Percentiles rank a stretch among this genome's conserved stretches.
phyloP scores from a whole-genome alignment of 345 rosid genomes.

The Tarenaya hassleriana region DNA sequence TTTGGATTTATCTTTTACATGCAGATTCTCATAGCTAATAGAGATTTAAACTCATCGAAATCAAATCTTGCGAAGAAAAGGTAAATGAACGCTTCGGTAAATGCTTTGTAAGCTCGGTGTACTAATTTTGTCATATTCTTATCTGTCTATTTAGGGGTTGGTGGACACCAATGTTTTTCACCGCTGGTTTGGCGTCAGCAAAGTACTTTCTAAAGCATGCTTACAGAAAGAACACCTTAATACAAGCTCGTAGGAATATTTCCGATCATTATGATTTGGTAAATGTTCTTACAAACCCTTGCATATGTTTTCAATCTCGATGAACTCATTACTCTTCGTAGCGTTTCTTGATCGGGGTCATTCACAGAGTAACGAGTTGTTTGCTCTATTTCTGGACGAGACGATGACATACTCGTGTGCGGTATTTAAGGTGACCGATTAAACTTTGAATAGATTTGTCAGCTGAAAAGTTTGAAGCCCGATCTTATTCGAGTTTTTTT shows the following conservation, averaged over 20 bases:
- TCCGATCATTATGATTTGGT: conserved; percentile 95
- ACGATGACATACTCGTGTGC: conserved; percentile 88
- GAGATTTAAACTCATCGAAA: conserved; percentile 40
- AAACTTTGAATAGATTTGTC: neutral
- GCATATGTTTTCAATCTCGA: neutral
- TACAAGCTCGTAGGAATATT: conserved; percentile 89
- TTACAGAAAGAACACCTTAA: conserved; percentile 66
- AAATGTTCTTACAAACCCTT: conserved; percentile 6
- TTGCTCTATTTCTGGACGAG: conserved; percentile 73
- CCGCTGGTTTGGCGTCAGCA: conserved; percentile 71
- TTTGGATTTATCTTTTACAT: neutral
- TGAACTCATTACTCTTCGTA: neutral
- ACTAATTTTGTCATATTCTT: neutral
- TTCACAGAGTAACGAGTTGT: conserved; percentile 71
- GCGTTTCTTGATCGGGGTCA: too few relatives aligned
- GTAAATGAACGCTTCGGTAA: conserved; percentile 22
- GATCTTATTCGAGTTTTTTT: neutral
- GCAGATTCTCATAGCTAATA: conserved; percentile 72
- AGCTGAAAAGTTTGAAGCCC: neutral
- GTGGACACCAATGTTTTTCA: conserved; percentile 89
- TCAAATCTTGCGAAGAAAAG: conserved; percentile 53
- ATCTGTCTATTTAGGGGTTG: conserved; percentile 58
- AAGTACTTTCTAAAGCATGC: conserved; percentile 70
- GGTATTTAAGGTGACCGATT: conserved; percentile 57
- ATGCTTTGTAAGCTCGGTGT: neutral